Evolutionary conservation across 176 grass and related monocot genomes (phyloP), one percentile per base, ranked within the genome.

Genomic region (Elaeis guineensis): DNA sequence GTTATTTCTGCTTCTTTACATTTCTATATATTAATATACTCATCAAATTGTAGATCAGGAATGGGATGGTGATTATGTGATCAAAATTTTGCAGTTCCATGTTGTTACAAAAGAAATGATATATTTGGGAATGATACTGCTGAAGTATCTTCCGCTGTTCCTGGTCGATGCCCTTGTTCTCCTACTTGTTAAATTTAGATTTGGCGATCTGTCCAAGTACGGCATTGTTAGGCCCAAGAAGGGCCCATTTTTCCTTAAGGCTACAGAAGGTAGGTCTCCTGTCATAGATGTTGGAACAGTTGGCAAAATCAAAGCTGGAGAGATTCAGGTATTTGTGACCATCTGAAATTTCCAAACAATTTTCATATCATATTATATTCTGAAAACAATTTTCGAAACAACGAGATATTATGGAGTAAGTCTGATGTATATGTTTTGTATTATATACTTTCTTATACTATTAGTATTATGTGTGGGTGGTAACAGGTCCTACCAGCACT

Each of bases 91-190:
- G 49, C 7, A 87, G 84, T 20, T 87, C 17, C 75, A 87, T 29
- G 50, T 87, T 50, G 53, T 78, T 48, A 82, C 32, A 2, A 87
- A 78, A 50, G 84, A 72, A 28, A 19, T 87, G 16, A 67, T 82
- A 19, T 69, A 72, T 15, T 25, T 78, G 4, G 78, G 74, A 19
- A 87, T 82, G 84, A 60, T 56, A 3, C 21, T 87, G 8, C 11
- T 62, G 5, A 17, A 70, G 0, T 66, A 50, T 12, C 16, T 87
- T 4, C 79, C 79, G 4, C 3, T 69, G 6, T n/a, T 8, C 3
- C 2, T 60, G 3, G 71, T 87, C 2, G 84, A 87, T 39, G 1
- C 3, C 17, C 7, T 83, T 26, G 50, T 79, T 19, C n/a, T 66
- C 7, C 51, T 25, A 16, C 24, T 17, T 48, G 71, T 75, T 18